Percentiles rank a stretch among this genome's conserved stretches.
These are phyloP conservation scores for Ganoderma multipileum DNA, from an alignment of 1,284 basidiomycete genomes.

Conservation along the genomic window DNA sequence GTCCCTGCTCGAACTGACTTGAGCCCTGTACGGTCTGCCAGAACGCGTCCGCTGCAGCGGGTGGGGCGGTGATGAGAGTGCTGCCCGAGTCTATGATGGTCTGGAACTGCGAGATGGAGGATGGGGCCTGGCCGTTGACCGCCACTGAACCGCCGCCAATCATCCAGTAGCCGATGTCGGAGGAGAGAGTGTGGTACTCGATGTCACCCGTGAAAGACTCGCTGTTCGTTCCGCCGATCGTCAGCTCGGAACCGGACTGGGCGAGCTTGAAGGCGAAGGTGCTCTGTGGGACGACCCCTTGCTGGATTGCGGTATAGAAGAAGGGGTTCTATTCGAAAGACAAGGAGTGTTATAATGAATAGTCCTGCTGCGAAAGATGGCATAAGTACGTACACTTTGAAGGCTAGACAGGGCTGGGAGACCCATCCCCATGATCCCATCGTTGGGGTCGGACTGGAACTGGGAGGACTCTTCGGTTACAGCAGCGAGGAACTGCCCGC, in stretches of 20 bases:
- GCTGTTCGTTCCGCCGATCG: conserved; percentile 59
- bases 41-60: conserved; percentile 48
- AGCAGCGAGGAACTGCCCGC: conserved; percentile 29
- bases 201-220: conserved; percentile 47
- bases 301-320: conserved; percentile 53
- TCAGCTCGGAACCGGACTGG: conserved; percentile 53
- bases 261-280: conserved; percentile 65
- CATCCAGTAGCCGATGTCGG: conserved; percentile 48
- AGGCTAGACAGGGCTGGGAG: conserved; percentile 31
- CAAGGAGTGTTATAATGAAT: no score
- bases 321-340: conserved; percentile 40
- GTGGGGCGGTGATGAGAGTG: conserved; percentile 56
- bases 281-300: conserved; percentile 44
- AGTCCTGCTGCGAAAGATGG: conserved; percentile 50
- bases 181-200: conserved; percentile 25
- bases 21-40: conserved; percentile 53
- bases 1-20: conserved; percentile 39
- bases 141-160: conserved; percentile 44
- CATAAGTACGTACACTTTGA: conserved; percentile 14
- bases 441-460: conserved; percentile 23
- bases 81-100: conserved; percentile 56
- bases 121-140: conserved; percentile 38
- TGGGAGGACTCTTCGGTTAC: conserved; percentile 27
- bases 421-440: conserved; percentile 38
- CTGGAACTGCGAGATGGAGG: conserved; percentile 29